Evolutionary conservation across 441 rosid genomes (phyloP), one percentile per base, ranked within the genome.

Genomic region (Pelargonium australe): DNA sequence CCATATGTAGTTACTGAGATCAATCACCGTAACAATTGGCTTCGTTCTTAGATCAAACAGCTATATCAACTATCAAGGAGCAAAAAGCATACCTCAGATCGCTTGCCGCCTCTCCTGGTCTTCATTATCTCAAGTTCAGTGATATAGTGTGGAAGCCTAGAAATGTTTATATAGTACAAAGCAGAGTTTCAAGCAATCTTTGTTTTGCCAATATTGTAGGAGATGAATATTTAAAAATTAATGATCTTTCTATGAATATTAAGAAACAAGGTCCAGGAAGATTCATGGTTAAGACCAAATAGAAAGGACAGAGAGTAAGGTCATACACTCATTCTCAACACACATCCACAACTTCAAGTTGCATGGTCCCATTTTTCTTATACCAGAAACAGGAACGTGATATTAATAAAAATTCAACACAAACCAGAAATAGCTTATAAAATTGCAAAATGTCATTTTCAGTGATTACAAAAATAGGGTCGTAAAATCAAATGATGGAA

Each of bases 41-140:
- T 31, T 4, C 17, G 61, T 78, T 7, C 14, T 55, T 4, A 25
- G 12, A 49, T 67, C 6, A 55, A 66, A 17, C 44, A 41, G 68
- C 1, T 43, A 64, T 74, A 71, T 28, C 11, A 13, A 75, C 17
- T 1, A 66, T 25, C 65, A 75, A 60, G 68, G 8, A 69, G 58
- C 45, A 45, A 14, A 47, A 23, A 63, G 44, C 80, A 70, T 74
- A 87, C 95, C 92, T 89, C 95, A 19, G 90, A 76, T 63, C 78
- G 87, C 74, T 71, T 81, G 63, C 63, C 31, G 63, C 63, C 31
- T 75, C 86, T 78, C 63, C 74, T 61, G 64, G 81, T 31, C 73
- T 63, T 84, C 95, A 87, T 89, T 49, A 71, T 69, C 40, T 73
- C 63, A 71, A 47, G 69, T 43, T 63, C 68, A 66, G 75, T 68